Evolutionary conservation across 768 basidiomycete genomes (phyloP), one percentile per base, ranked within the genome.

Genomic region (Mycena floridula): DNA sequence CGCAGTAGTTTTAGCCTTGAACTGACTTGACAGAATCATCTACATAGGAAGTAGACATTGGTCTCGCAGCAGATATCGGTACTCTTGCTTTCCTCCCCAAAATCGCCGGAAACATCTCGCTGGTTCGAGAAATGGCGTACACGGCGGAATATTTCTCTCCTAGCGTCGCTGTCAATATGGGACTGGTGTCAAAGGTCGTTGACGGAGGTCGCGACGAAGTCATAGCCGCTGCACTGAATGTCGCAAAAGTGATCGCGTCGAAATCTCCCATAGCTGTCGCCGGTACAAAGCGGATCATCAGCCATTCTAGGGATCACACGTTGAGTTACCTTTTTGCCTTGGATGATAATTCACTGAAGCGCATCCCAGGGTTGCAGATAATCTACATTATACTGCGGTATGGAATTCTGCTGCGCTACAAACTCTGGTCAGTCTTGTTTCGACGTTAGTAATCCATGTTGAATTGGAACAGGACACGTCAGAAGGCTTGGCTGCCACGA

Each of bases 21-120:
- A n/a, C n/a, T n/a, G n/a, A n/a, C n/a, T n/a, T n/a, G n/a, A n/a
- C n/a, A n/a, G n/a, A n/a, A n/a, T n/a, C n/a, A n/a, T n/a, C 15
- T 9, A 15, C 36, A 11, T 55, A 90, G 88, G 89, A 94, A 71
- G 82, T 90, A 3, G 87, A 92, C 55, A 74, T 92, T 21, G 91
- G 87, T 0, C 69, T 95, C 1, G 91, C 92, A 2, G 84, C 92
- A 0, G 92, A 94, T 57, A 81, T 93, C 30, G 93, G 93, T 0
- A 81, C 89, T 0, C 76, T 95, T 5, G 87, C 91, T 2, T 80
- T 82, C 41, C 67, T 94, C 5, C 89, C 87, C 0, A 88, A 89
- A 54, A 71, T 88, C 37, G 74, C 76, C 0, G 88, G 81, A 0
- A 92, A 90, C 62, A 72, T 77, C 23, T 87, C 84, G 2, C 69